A percentile compares a stretch with the other conserved stretches of the same genome.
phyloP scores from a whole-genome alignment of 768 basidiomycete genomes.

The Coprinellus micaceus region DNA sequence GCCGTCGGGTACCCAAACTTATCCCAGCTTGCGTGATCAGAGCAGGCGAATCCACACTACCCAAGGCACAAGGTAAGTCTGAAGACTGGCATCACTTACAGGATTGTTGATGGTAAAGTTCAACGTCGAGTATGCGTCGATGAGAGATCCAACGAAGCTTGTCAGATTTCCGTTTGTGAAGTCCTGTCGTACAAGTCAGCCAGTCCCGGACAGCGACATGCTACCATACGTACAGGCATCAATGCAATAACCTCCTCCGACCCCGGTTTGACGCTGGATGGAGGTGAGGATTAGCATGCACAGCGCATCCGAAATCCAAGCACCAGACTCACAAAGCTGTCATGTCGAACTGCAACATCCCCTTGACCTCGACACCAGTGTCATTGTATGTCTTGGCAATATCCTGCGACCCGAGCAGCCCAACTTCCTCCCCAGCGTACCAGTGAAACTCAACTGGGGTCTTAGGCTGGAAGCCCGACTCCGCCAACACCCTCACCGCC shows the following conservation, averaged over 20 bases:
- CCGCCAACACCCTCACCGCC: constrained; percentile 35
- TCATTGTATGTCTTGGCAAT: constrained; percentile 47
- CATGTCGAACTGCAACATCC: constrained; percentile 44
- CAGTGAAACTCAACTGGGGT: constrained; percentile 44
- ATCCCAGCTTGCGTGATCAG: constrained; percentile 36
- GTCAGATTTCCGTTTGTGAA: constrained; percentile 33
- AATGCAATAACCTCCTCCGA: constrained; percentile 36
- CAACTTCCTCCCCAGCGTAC: constrained; percentile 42
- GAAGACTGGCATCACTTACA: constrained; percentile 7
- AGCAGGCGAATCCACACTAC: constrained; percentile 28
- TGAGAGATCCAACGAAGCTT: constrained; percentile 37
- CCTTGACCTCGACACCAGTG: constrained; percentile 37
- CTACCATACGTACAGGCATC: constrained; percentile 21
- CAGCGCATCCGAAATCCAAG: background rate
- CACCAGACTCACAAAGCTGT: constrained; percentile 31
- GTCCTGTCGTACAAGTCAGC: constrained; percentile 18
- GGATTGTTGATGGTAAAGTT: constrained; percentile 33
- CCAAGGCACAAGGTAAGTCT: background rate
- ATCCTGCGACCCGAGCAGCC: constrained; percentile 47
- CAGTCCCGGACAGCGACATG: background rate
- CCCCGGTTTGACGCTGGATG: constrained; percentile 41
- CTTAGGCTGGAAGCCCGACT: constrained; percentile 31
- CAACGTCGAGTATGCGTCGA: constrained; percentile 40
- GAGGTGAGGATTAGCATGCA: constrained; percentile 7
- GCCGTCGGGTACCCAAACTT: constrained; percentile 41